Base-by-base conservation (phyloP, 2,329 filamentous ascomycete species). In the Colletotrichum sp. region DNA sequence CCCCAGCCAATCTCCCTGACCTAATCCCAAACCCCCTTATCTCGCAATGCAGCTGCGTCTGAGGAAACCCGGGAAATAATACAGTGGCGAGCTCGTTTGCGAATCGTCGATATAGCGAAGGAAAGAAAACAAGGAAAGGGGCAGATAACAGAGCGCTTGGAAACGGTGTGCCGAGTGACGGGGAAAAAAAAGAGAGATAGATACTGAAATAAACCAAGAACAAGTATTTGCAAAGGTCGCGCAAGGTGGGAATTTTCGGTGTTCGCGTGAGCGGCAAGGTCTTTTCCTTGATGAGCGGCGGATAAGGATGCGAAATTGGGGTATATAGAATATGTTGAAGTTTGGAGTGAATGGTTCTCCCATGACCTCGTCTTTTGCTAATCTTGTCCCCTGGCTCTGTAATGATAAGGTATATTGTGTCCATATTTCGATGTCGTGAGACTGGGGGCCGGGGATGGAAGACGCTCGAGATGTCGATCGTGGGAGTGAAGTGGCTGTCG, bases 181-280 rank as follows among this genome's bases (percentile, higher is more conserved):
- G 43, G 3, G 3, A 48, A 15, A 34, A 32, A 13, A 28, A n/a
- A 60, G 7, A 52, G 66, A 38, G 12, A 16, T 30, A 21, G 28
- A 28, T 18, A 13, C 9, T 13, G 30, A 34, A 71, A 38, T 21
- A 48, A 24, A 32, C 38, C 67, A 52, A 28, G 28, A 24, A 60
- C 28, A 61, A 66, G 38, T 13, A 30, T 61, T 18, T n/a, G 58
- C 10, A 21, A 61, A 26, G 28, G 57, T 70, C 16, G 67, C 74
- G n/a, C 70, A 74, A 43, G 52, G 71, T 30, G 36, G 48, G 48
- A 69, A 69, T 74, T 75, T 74, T 79, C 36, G 64, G 66, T 66
- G 38, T 80, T 82, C 80, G 82, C 82, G 82, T 81, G 82, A 82
- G 82, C 82, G 81, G 77, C 76, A 73, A 77, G 77, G 75, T 81